phyloP scores from a whole-genome alignment of 2,329 filamentous ascomycete species.

The Epichloe gansuensis region DNA sequence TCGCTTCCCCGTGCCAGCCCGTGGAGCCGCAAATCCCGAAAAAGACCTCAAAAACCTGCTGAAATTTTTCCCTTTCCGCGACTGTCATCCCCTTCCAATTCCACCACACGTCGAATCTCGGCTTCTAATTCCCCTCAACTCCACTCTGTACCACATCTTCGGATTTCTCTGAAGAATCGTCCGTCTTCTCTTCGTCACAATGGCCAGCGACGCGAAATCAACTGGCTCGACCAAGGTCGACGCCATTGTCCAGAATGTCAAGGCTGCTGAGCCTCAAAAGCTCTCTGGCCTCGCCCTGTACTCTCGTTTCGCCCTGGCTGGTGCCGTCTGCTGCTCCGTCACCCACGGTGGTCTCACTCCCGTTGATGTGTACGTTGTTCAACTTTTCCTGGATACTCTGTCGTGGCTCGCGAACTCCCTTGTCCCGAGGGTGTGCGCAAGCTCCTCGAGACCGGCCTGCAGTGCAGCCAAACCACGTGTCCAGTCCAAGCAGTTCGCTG shows the following conservation, averaged over 20 bases:
- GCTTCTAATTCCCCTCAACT: constrained; percentile 2
- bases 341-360: constrained; percentile 95
- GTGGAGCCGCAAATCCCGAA: background rate
- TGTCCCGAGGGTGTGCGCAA: background rate
- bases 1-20: background rate
- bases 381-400: background rate
- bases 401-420: background rate
- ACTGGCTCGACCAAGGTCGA: constrained; percentile 33
- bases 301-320: constrained; percentile 92
- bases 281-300: constrained; percentile 57
- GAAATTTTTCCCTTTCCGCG: constrained; percentile 2
- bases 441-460: background rate
- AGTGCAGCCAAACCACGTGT: background rate
- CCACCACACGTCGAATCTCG: constrained; percentile 1
- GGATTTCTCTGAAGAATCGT: constrained; percentile 1
- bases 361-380: constrained; percentile 94
- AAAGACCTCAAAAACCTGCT: constrained; percentile 1
- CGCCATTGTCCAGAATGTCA: constrained; percentile 30
- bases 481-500: background rate
- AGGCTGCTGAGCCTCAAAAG: constrained; percentile 29
- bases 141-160: constrained; percentile 7
- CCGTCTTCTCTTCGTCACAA: constrained; percentile 20
- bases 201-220: constrained; percentile 27
- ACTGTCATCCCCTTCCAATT: background rate
- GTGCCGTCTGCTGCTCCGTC: constrained; percentile 94